Base-by-base conservation (phyloP, 805 yeast genomes). In the Saccharomycopsis microspora region DNA sequence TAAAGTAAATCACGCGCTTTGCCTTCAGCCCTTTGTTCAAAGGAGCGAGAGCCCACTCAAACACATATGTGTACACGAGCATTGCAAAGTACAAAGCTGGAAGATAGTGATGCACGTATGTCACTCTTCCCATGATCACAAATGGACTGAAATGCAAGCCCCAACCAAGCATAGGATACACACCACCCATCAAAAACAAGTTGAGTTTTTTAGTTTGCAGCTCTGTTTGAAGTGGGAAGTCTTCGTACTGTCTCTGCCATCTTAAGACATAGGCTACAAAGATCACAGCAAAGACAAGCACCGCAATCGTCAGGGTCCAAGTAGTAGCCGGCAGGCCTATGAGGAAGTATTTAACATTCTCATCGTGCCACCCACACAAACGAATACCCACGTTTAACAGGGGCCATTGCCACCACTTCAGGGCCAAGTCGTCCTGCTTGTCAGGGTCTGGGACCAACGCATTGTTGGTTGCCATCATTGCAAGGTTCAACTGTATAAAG, bases 341-440 rank as follows among this genome's bases (percentile, higher is more conserved):
- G 55, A 84, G 62, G 63, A 75, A 83, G 61, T 80, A 84, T 58
- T 79, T 79, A 55, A 72, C 68, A 49, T 66, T 70, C 5, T 71
- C 74, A 41, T 72, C 73, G 41, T 71, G 68, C 93, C 93, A 84
- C 9, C 77, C 72, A 64, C 86, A 80, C 72, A 84, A 70, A 64
- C 95, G 74, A 55, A 85, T 74, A 50, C 95, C 95, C 42, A 70
- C 74, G 51, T 78, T 71, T 58, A 84, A 69, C n/a, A 81, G 75
- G 44, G 95, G 95, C 95, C 95, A 85, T 68, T 85, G 85, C 90
- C 93, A 85, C 62, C 85, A 84, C 48, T 71, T 63, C 10, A 90
- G 81, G 1, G 88, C 80, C 50, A 85, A 66, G 48, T 72, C 74
- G 59, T 85, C 95, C 54, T 68, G 75, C 57, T 83, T 84, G 57